These are phyloP conservation scores for Kuraishia piskuri DNA, from an alignment of 805 yeast species.

Conservation along the genomic window DNA sequence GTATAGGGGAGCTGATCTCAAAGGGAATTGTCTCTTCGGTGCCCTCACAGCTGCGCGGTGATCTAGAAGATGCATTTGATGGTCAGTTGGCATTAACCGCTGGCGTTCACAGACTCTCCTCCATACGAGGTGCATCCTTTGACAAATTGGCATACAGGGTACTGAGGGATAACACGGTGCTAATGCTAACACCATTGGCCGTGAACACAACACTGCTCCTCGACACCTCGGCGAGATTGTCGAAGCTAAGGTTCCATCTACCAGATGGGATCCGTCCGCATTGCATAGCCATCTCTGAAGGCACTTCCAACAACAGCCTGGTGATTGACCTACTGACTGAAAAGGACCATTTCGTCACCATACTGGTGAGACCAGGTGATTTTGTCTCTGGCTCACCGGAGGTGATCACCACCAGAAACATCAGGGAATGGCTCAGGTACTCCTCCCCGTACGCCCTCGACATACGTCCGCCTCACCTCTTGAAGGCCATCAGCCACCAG, in stretches of 20 bases:
- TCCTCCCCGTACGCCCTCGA: conserved; percentile 62
- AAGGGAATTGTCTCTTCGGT: background rate
- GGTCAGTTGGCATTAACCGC: conserved; percentile 9
- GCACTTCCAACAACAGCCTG: conserved; percentile 19
- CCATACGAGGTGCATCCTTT: conserved; percentile 10
- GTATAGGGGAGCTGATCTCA: background rate
- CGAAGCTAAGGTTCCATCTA: conserved; percentile 27
- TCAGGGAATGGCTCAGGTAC: conserved; percentile 55
- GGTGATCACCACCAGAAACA: conserved; percentile 10
- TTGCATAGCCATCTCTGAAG: conserved; percentile 29
- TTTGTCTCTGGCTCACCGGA: conserved; percentile 22
- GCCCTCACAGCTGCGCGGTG: background rate
- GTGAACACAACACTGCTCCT: conserved; percentile 26
- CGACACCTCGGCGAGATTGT: conserved; percentile 13
- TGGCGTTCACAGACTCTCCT: conserved; percentile 9
- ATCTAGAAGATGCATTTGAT: conserved; percentile 10
- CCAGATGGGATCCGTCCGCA: conserved; percentile 27
- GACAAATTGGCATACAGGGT: conserved; percentile 24
- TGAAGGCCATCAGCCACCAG: conserved; percentile 35
- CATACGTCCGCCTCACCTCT: conserved; percentile 43
- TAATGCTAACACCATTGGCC: conserved; percentile 31
- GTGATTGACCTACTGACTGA: conserved; percentile 48
- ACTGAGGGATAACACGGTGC: conserved; percentile 21
- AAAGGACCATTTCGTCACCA: conserved; percentile 41
- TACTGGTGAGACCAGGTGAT: conserved; percentile 32